Evolutionary conservation across 345 rosid species (phyloP).

Genomic region (Linum lewisii): DNA sequence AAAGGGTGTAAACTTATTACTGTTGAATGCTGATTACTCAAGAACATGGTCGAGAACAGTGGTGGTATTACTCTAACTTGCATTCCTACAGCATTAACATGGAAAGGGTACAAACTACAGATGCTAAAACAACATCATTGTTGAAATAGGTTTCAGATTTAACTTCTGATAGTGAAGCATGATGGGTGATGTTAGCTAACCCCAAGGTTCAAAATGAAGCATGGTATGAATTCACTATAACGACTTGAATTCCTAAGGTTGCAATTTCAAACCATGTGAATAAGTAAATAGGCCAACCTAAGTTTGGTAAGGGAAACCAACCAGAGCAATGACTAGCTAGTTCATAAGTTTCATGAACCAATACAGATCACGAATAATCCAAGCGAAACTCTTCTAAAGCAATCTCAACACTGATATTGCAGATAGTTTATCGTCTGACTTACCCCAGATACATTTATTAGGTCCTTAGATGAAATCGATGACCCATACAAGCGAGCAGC

Average conservation of each 20-base stretch:
- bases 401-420: neutral
- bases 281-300: neutral
- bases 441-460: slow-evolving; percentile 81
- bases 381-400: neutral
- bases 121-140: neutral
- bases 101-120: neutral
- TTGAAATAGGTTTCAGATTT: neutral
- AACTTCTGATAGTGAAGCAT: neutral
- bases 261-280: neutral
- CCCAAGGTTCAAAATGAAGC: neutral
- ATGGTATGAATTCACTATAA: neutral
- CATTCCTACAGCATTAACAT: neutral
- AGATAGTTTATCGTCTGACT: slow-evolving; percentile 20
- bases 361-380: neutral
- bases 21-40: no score
- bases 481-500: slow-evolving; percentile 92
- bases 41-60: neutral
- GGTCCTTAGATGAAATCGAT: slow-evolving; percentile 65
- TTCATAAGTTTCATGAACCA: neutral
- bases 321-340: neutral
- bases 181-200: no score
- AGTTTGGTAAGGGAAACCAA: neutral
- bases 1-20: neutral
- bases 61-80: neutral
- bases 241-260: neutral